Conservation (phyloP, 1,284 basidiomycete species). For the Pterulicium gracile region DNA sequence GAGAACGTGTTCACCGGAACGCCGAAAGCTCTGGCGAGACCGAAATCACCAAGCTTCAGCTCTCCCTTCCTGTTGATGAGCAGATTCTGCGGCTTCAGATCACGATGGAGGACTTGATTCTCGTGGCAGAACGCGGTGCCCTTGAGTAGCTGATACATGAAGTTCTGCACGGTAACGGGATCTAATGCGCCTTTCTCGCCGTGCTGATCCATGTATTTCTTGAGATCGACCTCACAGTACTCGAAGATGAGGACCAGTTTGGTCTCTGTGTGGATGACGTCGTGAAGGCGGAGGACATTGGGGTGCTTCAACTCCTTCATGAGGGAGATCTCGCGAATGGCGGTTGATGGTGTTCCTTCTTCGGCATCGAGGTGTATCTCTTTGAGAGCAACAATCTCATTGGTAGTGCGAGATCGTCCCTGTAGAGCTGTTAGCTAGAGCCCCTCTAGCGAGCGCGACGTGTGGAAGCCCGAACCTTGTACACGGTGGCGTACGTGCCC, state of each 20-base stretch:
- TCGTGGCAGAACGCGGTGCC: slow-evolving; percentile 99
- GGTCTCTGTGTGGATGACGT: slow-evolving; percentile 97
- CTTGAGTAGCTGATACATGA: slow-evolving; percentile 96
- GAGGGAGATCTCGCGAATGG: slow-evolving; percentile 90
- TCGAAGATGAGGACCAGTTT: slow-evolving; percentile 99
- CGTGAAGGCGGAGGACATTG: slow-evolving; percentile 93
- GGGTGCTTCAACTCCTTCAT: slow-evolving; percentile 96
- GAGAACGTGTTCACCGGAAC: slow-evolving; percentile 96
- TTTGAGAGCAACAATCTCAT: slow-evolving; percentile 85
- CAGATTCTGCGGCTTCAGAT: slow-evolving; percentile 96
- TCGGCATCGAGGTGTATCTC: slow-evolving; percentile 95
- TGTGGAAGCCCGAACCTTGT: slow-evolving; percentile 52
- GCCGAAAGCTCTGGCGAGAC: slow-evolving; percentile 89
- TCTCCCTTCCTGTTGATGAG: slow-evolving; percentile 97
- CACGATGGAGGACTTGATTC: slow-evolving; percentile 94
- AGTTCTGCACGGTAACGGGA: slow-evolving; percentile 87
- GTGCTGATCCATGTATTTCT: slow-evolving; percentile 99
- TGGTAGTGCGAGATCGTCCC: slow-evolving; percentile 79
- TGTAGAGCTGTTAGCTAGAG: slow-evolving; percentile 20
- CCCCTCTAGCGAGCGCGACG: neutral
- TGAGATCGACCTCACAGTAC: slow-evolving; percentile 96
- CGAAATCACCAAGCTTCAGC: slow-evolving; percentile 95
- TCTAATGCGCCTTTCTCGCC: slow-evolving; percentile 94
- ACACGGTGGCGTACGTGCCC: slow-evolving; percentile 85
- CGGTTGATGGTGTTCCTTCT: slow-evolving; percentile 90